Conservation (phyloP, 768 basidiomycete genomes). For the Chalciporus pseudorubinellus region DNA sequence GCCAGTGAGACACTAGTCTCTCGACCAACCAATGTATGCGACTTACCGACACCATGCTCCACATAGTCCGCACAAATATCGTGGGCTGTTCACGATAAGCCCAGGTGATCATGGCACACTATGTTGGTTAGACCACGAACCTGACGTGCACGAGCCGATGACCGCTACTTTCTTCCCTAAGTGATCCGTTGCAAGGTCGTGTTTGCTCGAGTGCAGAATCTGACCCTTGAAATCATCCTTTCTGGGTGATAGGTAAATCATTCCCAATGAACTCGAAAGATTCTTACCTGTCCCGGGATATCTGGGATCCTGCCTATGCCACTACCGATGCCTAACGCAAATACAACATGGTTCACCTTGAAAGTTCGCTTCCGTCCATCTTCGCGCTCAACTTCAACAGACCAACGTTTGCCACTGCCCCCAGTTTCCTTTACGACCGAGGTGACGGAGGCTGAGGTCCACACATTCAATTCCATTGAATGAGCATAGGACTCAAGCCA, state of each 20-base stretch:
- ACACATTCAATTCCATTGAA: slow-evolving; percentile 59
- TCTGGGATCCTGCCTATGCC: slow-evolving; percentile 43
- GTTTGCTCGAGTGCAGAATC: slow-evolving; percentile 55
- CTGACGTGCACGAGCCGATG: slow-evolving; percentile 64
- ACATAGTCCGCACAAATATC: slow-evolving; percentile 49
- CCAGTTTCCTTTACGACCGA: slow-evolving; percentile 28
- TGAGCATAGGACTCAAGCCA: slow-evolving; percentile 68
- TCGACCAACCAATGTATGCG: background rate
- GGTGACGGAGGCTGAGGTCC: slow-evolving; percentile 47
- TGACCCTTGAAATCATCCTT: slow-evolving; percentile 63
- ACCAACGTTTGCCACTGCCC: slow-evolving; percentile 40
- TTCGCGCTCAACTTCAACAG: slow-evolving; percentile 37
- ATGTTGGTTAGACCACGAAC: slow-evolving; percentile 28
- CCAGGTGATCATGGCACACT: background rate
- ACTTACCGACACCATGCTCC: slow-evolving; percentile 44
- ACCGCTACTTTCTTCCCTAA: slow-evolving; percentile 70
- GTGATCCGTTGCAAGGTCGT: slow-evolving; percentile 55
- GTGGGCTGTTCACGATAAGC: slow-evolving; percentile 35
- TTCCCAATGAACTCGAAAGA: background rate
- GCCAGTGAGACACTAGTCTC: background rate
- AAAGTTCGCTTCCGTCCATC: slow-evolving; percentile 39
- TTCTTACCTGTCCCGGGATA: slow-evolving; percentile 42
- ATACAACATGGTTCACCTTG: slow-evolving; percentile 47
- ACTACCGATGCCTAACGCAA: slow-evolving; percentile 49
- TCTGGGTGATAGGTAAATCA: slow-evolving; percentile 1